phyloP scores from a whole-genome alignment of 352 stramenopile genomes.

The Globisporangium cederbergense region DNA sequence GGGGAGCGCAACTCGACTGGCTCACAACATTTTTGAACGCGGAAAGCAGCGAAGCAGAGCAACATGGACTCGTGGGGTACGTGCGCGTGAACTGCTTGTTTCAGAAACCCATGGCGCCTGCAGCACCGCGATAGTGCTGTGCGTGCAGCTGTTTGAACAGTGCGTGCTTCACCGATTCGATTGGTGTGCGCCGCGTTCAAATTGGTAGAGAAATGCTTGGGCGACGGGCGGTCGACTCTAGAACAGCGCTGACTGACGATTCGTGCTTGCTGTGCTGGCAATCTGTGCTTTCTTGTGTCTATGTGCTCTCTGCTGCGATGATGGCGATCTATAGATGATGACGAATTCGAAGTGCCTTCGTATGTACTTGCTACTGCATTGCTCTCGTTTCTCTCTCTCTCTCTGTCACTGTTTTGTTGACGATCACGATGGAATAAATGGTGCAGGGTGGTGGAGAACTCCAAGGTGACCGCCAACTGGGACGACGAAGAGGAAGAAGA shows the following conservation, averaged over 20 bases:
- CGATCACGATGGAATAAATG: conserved; percentile 4
- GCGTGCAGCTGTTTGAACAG: neutral
- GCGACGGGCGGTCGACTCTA: neutral
- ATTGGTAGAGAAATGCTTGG: neutral
- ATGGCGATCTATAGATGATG: conserved; percentile 46
- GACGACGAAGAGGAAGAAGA: conserved; percentile 80
- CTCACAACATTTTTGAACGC: conserved; percentile 4
- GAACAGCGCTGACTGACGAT: neutral
- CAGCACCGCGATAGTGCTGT: neutral
- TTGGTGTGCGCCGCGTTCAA: neutral
- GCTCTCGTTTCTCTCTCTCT: neutral
- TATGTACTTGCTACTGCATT: conserved; percentile 1
- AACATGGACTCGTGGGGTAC: conserved; percentile 81
- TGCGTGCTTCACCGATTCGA: neutral
- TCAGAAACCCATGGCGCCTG: neutral
- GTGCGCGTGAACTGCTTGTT: conserved; percentile 16
- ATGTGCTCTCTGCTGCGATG: neutral
- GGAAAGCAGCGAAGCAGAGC: conserved; percentile 1
- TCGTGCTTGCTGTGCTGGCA: neutral
- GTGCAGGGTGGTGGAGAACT: conserved; percentile 32
- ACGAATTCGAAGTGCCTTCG: conserved; percentile 77
- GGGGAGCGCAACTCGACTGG: neutral
- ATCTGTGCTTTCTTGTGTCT: neutral
- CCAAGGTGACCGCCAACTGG: conserved; percentile 55
- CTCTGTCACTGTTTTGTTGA: conserved; percentile 1